These are phyloP conservation scores for Solanum appendiculatum DNA, from an alignment of 257 asterid species.

Conservation along the genomic window DNA sequence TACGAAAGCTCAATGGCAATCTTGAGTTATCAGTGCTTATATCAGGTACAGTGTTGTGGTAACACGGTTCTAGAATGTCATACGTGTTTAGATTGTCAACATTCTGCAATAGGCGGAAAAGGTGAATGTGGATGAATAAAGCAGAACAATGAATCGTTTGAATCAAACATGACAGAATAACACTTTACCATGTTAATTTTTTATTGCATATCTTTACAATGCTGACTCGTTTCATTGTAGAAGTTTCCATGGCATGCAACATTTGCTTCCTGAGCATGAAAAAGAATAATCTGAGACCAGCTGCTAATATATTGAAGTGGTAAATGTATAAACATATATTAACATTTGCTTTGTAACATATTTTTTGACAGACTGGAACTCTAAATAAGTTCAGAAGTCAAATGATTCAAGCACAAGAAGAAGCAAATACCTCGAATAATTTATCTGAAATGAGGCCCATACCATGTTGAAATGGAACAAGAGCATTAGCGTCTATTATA, in stretches of 20 bases:
- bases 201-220: conserved; percentile 35
- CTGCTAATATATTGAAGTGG: background rate
- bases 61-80: conserved; percentile 92
- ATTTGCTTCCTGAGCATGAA: conserved; percentile 42
- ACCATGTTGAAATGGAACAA: conserved; percentile 86
- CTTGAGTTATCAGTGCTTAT: conserved; percentile 10
- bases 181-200: conserved; percentile 51
- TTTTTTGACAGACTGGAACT: background rate
- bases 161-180: background rate
- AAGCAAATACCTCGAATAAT: conserved; percentile 45
- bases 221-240: conserved; percentile 29
- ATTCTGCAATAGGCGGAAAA: conserved; percentile 30
- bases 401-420: background rate
- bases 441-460: conserved; percentile 93
- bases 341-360: background rate
- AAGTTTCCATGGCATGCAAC: conserved; percentile 57
- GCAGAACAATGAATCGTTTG: background rate
- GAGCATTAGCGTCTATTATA: conserved; percentile 69
- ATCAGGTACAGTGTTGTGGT: conserved; percentile 33
- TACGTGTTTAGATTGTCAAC: conserved; percentile 53
- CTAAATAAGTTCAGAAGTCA: background rate
- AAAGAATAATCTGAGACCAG: conserved; percentile 6
- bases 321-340: background rate
- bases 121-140: background rate
- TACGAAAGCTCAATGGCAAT: conserved; percentile 79